Percentiles rank a stretch among this genome's conserved stretches.
These are phyloP conservation scores for Starmerella stigmatis DNA, from an alignment of 805 yeast genomes.

Conservation along the genomic window DNA sequence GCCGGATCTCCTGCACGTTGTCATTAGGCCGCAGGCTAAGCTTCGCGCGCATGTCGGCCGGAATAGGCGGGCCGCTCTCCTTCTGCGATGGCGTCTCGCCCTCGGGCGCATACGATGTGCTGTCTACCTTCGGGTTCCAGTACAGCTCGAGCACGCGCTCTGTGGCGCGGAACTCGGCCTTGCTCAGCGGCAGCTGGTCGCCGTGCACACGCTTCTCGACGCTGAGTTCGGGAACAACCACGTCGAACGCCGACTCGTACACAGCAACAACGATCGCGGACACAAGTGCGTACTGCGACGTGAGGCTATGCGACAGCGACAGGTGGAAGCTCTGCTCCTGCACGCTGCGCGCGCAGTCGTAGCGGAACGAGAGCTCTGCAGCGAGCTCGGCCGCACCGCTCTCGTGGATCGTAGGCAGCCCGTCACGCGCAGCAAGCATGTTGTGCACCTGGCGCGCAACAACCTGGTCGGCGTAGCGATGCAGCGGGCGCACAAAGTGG, in stretches of 20 bases:
- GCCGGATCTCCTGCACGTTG: constrained; percentile 70
- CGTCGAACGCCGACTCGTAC: constrained; percentile 92
- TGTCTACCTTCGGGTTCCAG: constrained; percentile 89
- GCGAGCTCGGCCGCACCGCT: constrained; percentile 37
- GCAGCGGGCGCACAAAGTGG: constrained; percentile 84
- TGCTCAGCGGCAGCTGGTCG: constrained; percentile 83
- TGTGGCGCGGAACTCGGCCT: constrained; percentile 79
- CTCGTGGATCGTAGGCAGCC: constrained; percentile 3
- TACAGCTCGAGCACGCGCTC: constrained; percentile 63
- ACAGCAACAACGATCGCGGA: constrained; percentile 86
- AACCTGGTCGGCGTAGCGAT: constrained; percentile 83
- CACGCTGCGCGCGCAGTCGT: constrained; percentile 85
- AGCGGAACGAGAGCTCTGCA: constrained; percentile 89
- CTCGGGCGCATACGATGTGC: constrained; percentile 75
- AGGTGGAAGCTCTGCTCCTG: constrained; percentile 93
- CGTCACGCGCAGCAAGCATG: constrained; percentile 35
- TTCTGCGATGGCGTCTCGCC: constrained; percentile 5
- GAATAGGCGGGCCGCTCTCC: constrained; percentile 5
- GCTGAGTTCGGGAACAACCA: constrained; percentile 70
- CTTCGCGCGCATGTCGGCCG: constrained; percentile 14
- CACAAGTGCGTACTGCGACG: constrained; percentile 65
- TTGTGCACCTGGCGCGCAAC: constrained; percentile 86
- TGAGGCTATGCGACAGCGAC: constrained; percentile 37
- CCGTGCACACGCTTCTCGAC: constrained; percentile 49
- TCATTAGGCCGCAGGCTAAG: constrained; percentile 54